Percentiles rank a stretch among this genome's conserved stretches.
phyloP scores from a whole-genome alignment of 345 rosid species.

The Salix purpurea region DNA sequence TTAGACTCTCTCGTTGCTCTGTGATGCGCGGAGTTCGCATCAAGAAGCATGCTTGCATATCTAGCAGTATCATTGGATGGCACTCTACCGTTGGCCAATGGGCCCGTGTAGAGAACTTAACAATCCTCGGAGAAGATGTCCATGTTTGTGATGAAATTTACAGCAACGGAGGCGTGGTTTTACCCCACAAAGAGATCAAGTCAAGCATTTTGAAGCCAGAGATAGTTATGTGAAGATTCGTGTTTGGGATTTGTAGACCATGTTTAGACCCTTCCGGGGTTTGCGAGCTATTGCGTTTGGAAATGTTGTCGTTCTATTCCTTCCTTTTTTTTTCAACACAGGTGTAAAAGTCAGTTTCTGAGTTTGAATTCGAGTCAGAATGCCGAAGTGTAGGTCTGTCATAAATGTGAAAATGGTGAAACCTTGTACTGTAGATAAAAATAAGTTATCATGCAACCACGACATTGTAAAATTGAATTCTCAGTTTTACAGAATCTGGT shows the following conservation, averaged over 20 bases:
- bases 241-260: neutral
- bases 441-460: neutral
- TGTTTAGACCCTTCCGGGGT: neutral
- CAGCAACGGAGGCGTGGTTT: constrained; percentile 94
- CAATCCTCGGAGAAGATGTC: constrained; percentile 94
- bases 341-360: neutral
- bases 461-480: constrained; percentile 4
- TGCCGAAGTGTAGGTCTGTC: neutral
- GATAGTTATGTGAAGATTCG: constrained; percentile 72
- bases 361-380: neutral
- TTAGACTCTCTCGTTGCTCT: constrained; percentile 91
- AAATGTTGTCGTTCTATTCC: neutral
- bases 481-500: neutral
- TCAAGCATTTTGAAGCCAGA: constrained; percentile 97
- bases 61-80: constrained; percentile 96
- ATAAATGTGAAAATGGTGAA: neutral
- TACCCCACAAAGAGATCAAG: constrained; percentile 96
- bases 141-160: constrained; percentile 91
- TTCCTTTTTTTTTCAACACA: neutral
- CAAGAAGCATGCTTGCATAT: constrained; percentile 92
- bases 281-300: neutral
- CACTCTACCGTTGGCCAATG: constrained; percentile 94
- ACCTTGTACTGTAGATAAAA: constrained; percentile 3
- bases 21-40: constrained; percentile 93
- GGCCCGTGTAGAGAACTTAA: constrained; percentile 98